Percentiles rank a stretch among this genome's conserved stretches.
Conservation (phyloP, 2,329 filamentous ascomycete species). For the Penicillium nordicum region DNA sequence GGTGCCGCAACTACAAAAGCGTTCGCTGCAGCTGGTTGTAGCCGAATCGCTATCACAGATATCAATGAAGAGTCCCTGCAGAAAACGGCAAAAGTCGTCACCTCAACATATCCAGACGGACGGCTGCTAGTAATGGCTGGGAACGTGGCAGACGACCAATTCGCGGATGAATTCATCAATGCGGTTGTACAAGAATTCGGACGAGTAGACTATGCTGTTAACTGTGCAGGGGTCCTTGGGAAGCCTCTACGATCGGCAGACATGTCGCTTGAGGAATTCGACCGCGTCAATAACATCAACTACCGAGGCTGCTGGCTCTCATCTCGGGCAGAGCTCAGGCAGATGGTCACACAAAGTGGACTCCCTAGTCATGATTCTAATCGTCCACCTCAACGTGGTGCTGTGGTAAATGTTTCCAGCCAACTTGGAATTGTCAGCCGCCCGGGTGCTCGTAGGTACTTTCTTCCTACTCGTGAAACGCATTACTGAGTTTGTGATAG, state of each 20-base stretch:
- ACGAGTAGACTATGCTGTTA: conserved; percentile 56
- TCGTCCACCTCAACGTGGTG: conserved; percentile 43
- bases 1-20: conserved; percentile 53
- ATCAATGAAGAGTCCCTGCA: conserved; percentile 44
- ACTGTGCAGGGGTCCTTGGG: conserved; percentile 52
- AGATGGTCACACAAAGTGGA: conserved; percentile 49
- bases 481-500: conserved; percentile 26
- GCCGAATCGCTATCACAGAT: conserved; percentile 54
- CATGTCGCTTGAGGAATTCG: conserved; percentile 49
- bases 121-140: conserved; percentile 40
- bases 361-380: conserved; percentile 38
- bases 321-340: conserved; percentile 43
- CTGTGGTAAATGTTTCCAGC: conserved; percentile 53
- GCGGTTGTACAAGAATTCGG: conserved; percentile 27
- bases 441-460: conserved; percentile 43
- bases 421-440: conserved; percentile 52
- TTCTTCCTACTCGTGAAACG: neutral
- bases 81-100: conserved; percentile 26
- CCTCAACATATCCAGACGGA: conserved; percentile 32
- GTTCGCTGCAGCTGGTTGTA: conserved; percentile 52
- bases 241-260: conserved; percentile 37
- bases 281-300: conserved; percentile 55
- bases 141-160: conserved; percentile 49
- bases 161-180: conserved; percentile 38
- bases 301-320: conserved; percentile 52